Evolutionary conservation across 805 yeast genomes (phyloP), one percentile per base, ranked within the genome.

Genomic region (Ascoidea asiatica): DNA sequence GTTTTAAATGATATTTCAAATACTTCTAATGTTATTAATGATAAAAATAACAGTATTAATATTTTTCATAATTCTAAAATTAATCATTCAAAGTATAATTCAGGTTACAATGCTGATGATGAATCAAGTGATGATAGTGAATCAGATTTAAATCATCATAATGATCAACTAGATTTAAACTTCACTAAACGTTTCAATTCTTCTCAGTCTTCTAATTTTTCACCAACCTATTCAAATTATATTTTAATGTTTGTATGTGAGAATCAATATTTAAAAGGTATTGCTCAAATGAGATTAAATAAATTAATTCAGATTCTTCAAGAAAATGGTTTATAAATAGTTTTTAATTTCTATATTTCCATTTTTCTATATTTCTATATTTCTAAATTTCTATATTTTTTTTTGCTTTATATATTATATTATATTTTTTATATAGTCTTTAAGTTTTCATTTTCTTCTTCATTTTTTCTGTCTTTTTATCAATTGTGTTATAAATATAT

Each of bases 311-410:
- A 1, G 55, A 52, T 23, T 53, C 50, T 21, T 50, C 64, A 7
- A 55, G 56, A 4, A 60, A 53, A 41, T 54, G 56, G 11, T 48
- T 63, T 37, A 51, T 60, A 4, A 59, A n/a, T n/a, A n/a, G n/a
- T n/a, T n/a, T n/a, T n/a, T n/a, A n/a, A n/a, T n/a, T n/a, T n/a
- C n/a, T n/a, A n/a, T 29, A 8, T 15, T 15, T 11, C 35, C 4
- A 11, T 15, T 29, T 29, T 29, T 15, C 35, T 29, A 29, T 29
- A 29, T 29, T 29, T 29, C 15, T 11, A 8, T 29, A 29, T 29
- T 11, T 29, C 35, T 3, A 11, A 29, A 11, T 11, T 29, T 15
- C 35, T 29, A 29, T 3, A 29, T 29, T 3, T 3, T 29, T 11
- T 29, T 15, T 3, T 29, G 15, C 15, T 11, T 29, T 15, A 11